Evolutionary conservation across 1,139 yeast species (phyloP), one percentile per base, ranked within the genome.

Genomic region (Lodderomyces theae): DNA sequence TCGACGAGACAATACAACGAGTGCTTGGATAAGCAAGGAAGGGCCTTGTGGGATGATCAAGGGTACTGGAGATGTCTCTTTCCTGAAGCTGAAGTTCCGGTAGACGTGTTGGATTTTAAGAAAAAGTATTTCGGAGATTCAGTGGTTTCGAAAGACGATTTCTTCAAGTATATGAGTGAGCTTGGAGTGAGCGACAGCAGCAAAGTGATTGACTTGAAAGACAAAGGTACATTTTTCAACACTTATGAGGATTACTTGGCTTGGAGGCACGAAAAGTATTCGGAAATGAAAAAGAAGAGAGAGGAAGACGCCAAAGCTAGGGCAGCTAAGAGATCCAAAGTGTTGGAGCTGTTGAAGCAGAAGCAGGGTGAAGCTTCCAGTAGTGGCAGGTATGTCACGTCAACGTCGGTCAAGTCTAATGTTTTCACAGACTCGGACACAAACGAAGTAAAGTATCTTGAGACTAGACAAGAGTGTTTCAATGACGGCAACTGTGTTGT

Each of bases 41-140:
- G 74, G 13, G 76, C 87, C 1, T 80, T 81, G 7, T 89, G 96
- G 95, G 92, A 86, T 53, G 64, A 78, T 15, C 67, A 74, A 34
- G 96, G 96, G 0, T 75, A 80, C 59, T 89, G 96, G 96, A 74
- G 89, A 54, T 89, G 97, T 61, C 66, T 89, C 41, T 85, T 89
- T 63, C 95, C 95, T 22, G 71, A 72, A 44, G 58, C 72, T 15
- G 68, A 63, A 26, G 69, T 80, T 16, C 64, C 71, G 0, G 57
- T 63, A 23, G 63, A 60, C 35, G 48, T 60, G 18, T 58, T 69
- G 51, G 52, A 53, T 28, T 52, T 54, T 42, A 69, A 66, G 56
- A 51, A 57, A 10, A 51, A 58, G 35, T 45, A 51, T 21, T 55
- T 52, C 33, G 52, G 58, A 1, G 53, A 55, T 21, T 58, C 57